Evolutionary conservation across 495 filamentous ascomycete genomes (phyloP).

Genomic region (Penicillium daleae): DNA sequence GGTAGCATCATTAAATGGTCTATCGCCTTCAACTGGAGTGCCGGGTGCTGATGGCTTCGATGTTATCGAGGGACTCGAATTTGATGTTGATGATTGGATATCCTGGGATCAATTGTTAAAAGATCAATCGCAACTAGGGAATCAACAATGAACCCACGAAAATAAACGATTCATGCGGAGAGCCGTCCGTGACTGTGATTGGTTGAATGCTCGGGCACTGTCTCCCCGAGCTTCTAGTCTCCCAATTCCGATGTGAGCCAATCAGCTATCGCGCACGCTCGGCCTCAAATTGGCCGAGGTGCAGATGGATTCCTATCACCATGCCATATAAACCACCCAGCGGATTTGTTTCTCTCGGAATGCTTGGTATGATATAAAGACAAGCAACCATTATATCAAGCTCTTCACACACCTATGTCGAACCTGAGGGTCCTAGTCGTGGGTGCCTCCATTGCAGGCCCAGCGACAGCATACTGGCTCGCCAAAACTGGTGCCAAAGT

Average conservation of each 20-base stretch:
- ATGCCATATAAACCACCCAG: conserved; percentile 4
- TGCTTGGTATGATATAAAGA: neutral
- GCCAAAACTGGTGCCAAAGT: conserved; percentile 51
- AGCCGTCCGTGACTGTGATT: conserved; percentile 1
- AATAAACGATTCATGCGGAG: neutral
- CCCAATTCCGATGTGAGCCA: conserved; percentile 1
- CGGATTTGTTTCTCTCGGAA: neutral
- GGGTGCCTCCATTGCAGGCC: conserved; percentile 43
- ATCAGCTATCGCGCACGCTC: conserved; percentile 7
- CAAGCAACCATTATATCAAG: neutral
- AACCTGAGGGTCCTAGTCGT: conserved; percentile 40
- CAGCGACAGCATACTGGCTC: conserved; percentile 50
- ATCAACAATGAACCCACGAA: conserved; percentile 10
- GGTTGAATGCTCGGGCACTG: conserved; percentile 5
- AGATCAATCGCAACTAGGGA: conserved; percentile 6
- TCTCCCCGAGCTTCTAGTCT: neutral
- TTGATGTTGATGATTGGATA: conserved; percentile 15
- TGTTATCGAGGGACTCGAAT: neutral
- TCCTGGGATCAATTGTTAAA: conserved; percentile 10
- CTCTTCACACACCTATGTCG: conserved; percentile 28
- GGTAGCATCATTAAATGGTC: conserved; percentile 6
- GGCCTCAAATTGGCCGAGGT: conserved; percentile 9
- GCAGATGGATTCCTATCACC: neutral
- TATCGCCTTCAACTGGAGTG: neutral
- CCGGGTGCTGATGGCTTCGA: conserved; percentile 2